Conservation (phyloP, 805 yeast species). For the Torulaspora maleeae region DNA sequence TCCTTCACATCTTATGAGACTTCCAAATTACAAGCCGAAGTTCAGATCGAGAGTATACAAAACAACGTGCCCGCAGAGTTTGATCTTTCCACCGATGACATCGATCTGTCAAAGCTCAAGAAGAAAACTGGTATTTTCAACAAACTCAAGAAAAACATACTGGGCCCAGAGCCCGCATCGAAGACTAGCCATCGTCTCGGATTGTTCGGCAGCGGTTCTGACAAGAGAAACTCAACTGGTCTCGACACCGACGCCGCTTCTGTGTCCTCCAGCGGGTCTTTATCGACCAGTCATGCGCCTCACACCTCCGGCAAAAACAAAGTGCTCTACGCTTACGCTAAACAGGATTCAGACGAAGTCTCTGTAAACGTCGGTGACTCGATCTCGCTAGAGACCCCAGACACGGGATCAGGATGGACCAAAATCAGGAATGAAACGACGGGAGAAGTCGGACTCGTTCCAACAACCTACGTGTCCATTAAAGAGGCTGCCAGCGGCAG, state of each 20-base stretch:
- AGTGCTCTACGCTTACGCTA: conserved; percentile 62
- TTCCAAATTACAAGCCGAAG: conserved; percentile 68
- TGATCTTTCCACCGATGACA: conserved; percentile 57
- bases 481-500: conserved; percentile 19
- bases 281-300: conserved; percentile 7
- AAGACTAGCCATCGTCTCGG: conserved; percentile 6
- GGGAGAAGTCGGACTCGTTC: conserved; percentile 70
- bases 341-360: conserved; percentile 73
- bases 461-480: conserved; percentile 68
- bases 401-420: conserved; percentile 95
- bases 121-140: conserved; percentile 59
- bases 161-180: conserved; percentile 9
- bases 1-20: conserved; percentile 72
- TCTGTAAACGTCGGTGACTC: conserved; percentile 56
- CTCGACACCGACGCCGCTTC: conserved; percentile 13
- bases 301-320: conserved; percentile 26
- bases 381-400: conserved; percentile 55
- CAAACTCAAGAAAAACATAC: conserved; percentile 29
- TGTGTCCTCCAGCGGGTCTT: conserved; percentile 8
- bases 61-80: conserved; percentile 66
- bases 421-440: conserved; percentile 45
- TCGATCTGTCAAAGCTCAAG: conserved; percentile 42
- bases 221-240: conserved; percentile 1
- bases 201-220: conserved; percentile 8
- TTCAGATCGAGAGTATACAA: conserved; percentile 85